These are phyloP conservation scores for Penicillium sp. DNA, from an alignment of 2,329 filamentous ascomycete species.

Conservation along the genomic window DNA sequence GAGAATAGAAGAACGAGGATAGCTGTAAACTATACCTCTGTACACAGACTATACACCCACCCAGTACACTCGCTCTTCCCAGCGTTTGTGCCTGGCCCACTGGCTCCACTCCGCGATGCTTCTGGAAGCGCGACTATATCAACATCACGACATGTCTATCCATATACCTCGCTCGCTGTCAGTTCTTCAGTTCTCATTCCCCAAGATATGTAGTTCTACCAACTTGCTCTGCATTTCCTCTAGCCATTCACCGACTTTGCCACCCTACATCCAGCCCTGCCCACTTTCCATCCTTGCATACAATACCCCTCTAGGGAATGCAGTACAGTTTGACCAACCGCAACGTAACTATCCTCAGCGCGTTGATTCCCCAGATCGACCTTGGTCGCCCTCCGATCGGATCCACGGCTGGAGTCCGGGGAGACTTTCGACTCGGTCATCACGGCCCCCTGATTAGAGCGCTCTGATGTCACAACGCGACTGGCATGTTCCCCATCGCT, in stretches of 20 bases:
- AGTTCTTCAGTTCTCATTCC: not conserved
- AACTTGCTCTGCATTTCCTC: too few relatives aligned
- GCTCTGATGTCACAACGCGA: not conserved
- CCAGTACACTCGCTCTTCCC: too few relatives aligned
- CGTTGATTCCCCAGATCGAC: not conserved
- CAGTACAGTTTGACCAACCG: not conserved
- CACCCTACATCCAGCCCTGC: too few relatives aligned
- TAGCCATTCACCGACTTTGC: too few relatives aligned
- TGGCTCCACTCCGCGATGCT: not conserved
- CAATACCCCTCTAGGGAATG: not conserved
- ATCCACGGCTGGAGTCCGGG: not conserved
- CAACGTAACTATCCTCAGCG: not conserved
- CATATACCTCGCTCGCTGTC: too few relatives aligned
- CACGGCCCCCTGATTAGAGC: not conserved
- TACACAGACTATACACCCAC: too few relatives aligned
- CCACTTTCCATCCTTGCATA: too few relatives aligned
- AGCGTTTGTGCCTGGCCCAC: constrained; percentile 2
- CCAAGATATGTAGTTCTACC: too few relatives aligned
- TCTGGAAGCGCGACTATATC: not conserved
- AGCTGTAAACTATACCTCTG: too few relatives aligned
- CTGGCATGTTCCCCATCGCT: too few relatives aligned
- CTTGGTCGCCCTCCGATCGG: too few relatives aligned
- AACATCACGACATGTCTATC: not conserved
- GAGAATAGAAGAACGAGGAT: too few relatives aligned
- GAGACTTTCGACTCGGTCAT: not conserved